Conservation (phyloP, 148 eudicot genomes). For the Persicaria tinctoria region DNA sequence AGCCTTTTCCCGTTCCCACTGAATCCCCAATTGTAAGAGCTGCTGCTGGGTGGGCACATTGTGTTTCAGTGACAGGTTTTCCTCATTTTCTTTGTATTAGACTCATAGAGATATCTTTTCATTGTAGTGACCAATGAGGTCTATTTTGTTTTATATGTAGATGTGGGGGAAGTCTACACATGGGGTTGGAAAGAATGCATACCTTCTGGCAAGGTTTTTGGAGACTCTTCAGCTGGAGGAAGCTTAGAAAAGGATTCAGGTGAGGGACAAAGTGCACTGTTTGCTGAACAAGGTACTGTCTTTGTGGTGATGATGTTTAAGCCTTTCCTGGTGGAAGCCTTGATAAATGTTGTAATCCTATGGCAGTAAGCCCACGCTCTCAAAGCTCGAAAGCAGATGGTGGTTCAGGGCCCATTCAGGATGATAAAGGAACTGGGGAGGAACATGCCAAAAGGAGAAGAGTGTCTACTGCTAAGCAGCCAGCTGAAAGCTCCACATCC, state of each 20-base stretch:
- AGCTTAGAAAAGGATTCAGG: conserved; percentile 45
- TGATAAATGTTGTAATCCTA: conserved; percentile 19
- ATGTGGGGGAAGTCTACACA: conserved; percentile 67
- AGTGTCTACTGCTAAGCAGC: conserved; percentile 61
- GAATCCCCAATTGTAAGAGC: conserved; percentile 61
- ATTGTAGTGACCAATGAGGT: conserved; percentile 13
- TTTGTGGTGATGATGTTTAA: neutral
- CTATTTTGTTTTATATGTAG: conserved; percentile 25
- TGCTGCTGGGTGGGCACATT: conserved; percentile 99
- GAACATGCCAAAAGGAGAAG: conserved; percentile 74
- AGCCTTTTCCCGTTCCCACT: conserved; percentile 81
- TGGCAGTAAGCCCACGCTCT: conserved; percentile 67
- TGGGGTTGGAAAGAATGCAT: conserved; percentile 99
- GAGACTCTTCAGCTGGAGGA: conserved; percentile 45
- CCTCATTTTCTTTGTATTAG: conserved; percentile 1
- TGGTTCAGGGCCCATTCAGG: conserved; percentile 35
- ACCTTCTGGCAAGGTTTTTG: conserved; percentile 82
- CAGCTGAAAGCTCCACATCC: conserved; percentile 58
- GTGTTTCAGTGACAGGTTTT: conserved; percentile 85
- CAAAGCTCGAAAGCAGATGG: conserved; percentile 52
- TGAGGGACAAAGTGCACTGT: conserved; percentile 33
- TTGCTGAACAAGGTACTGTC: conserved; percentile 56
- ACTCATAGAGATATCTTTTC: conserved; percentile 4
- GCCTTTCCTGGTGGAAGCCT: neutral
- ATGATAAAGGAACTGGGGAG: conserved; percentile 52